These are phyloP conservation scores for Vigna angularis DNA, from an alignment of 306 rosid species.

Conservation along the genomic window DNA sequence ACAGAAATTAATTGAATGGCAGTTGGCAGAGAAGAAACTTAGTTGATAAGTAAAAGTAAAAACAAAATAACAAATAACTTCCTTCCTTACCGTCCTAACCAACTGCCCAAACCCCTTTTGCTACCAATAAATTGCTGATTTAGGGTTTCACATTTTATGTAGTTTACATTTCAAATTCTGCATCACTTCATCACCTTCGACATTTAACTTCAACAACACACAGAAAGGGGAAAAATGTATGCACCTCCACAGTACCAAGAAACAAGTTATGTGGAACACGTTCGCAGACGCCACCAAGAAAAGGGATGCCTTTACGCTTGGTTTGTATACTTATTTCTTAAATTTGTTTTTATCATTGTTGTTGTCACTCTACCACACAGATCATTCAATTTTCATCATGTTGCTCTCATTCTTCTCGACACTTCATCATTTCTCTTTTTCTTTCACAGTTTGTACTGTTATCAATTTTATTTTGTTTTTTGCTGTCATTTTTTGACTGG, in stretches of 20 bases:
- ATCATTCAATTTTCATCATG: constrained; percentile 42
- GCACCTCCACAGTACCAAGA: constrained; percentile 40
- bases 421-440: constrained; percentile 35
- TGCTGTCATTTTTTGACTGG: constrained; percentile 8
- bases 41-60: constrained; percentile 2
- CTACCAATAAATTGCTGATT: neutral
- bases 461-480: neutral
- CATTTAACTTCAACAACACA: neutral
- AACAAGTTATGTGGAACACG: constrained; percentile 40
- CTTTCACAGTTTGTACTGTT: neutral
- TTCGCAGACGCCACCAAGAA: constrained; percentile 48
- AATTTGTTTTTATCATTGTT: constrained; percentile 32
- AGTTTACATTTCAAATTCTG: neutral
- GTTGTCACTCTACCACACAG: constrained; percentile 27
- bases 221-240: constrained; percentile 1
- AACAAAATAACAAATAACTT: neutral
- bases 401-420: constrained; percentile 31
- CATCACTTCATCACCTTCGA: neutral
- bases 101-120: neutral
- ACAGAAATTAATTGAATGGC: constrained; percentile 1
- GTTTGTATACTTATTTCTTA: constrained; percentile 41
- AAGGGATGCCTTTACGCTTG: constrained; percentile 53
- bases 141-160: neutral
- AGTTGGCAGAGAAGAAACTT: constrained; percentile 34
- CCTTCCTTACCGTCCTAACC: neutral